Conservation (phyloP, 2,329 filamentous ascomycete genomes). For the Xylariaceae sp. region DNA sequence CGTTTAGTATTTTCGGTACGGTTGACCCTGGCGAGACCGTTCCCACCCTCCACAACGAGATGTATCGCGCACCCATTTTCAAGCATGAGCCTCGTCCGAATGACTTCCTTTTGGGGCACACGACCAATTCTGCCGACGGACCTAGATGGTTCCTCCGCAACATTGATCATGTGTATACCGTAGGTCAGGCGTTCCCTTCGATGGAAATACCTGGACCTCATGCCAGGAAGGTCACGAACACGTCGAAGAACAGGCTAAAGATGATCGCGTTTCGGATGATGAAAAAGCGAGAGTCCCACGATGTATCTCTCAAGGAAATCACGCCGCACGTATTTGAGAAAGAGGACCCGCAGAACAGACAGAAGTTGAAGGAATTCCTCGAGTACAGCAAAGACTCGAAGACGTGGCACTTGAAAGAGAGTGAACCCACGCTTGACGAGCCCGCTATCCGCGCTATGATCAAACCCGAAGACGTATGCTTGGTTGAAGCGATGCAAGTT, state of each 20-base stretch:
- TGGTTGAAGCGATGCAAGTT: conserved; percentile 95
- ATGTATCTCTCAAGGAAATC: conserved; percentile 73
- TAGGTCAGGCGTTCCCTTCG: conserved; percentile 88
- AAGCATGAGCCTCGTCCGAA: conserved; percentile 70
- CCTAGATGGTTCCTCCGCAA: conserved; percentile 78
- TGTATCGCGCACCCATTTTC: conserved; percentile 93
- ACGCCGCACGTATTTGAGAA: conserved; percentile 90
- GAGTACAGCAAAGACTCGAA: conserved; percentile 82
- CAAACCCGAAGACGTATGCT: conserved; percentile 88
- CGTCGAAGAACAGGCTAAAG: conserved; percentile 93
- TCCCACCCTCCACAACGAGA: conserved; percentile 86
- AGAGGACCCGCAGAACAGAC: conserved; percentile 89
- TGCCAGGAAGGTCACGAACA: conserved; percentile 90
- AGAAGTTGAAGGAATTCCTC: conserved; percentile 96
- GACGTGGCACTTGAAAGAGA: conserved; percentile 73
- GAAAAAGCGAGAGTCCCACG: conserved; percentile 63
- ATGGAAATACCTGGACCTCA: conserved; percentile 91
- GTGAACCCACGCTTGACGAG: conserved; percentile 73
- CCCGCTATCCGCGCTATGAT: conserved; percentile 79
- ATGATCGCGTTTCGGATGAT: conserved; percentile 92
- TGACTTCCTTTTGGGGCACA: conserved; percentile 84
- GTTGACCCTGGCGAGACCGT: conserved; percentile 88
- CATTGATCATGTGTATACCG: conserved; percentile 84
- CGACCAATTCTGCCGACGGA: conserved; percentile 70
- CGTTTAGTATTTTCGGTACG: conserved; percentile 90